These are phyloP conservation scores for Glycine soja DNA, from an alignment of 306 rosid species.

Conservation along the genomic window DNA sequence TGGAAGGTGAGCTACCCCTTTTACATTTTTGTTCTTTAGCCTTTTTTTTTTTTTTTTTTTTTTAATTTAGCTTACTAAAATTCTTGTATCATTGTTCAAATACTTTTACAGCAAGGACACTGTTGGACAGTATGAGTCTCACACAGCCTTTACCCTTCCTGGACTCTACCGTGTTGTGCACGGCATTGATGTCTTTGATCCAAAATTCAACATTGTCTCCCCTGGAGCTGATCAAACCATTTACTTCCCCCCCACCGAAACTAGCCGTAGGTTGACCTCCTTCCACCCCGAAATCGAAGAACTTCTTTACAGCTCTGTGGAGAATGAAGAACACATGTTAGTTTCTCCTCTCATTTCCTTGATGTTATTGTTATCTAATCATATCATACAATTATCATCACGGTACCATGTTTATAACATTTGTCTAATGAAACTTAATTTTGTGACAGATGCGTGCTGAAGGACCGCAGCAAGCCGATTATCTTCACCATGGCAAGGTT, in stretches of 20 bases:
- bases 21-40: neutral
- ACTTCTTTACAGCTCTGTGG: slow-evolving; percentile 84
- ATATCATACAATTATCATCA: neutral
- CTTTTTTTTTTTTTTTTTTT: neutral
- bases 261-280: slow-evolving; percentile 67
- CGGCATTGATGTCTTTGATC: slow-evolving; percentile 94
- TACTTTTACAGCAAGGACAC: slow-evolving; percentile 81
- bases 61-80: neutral
- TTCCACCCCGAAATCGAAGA: slow-evolving; percentile 94
- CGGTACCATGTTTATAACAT: too few relatives aligned
- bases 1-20: slow-evolving; percentile 69
- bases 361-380: neutral
- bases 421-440: neutral
- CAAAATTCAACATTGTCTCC: slow-evolving; percentile 98
- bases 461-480: slow-evolving; percentile 93
- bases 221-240: slow-evolving; percentile 94
- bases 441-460: slow-evolving; percentile 74
- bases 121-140: slow-evolving; percentile 96
- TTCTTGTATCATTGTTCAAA: neutral
- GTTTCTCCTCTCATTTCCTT: slow-evolving; percentile 32
- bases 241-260: slow-evolving; percentile 87
- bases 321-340: slow-evolving; percentile 91
- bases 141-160: slow-evolving; percentile 98
- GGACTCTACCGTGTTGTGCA: slow-evolving; percentile 98
- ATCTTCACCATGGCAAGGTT: slow-evolving; percentile 99